phyloP scores from a whole-genome alignment of 2,329 filamentous ascomycete genomes.

The Cladophialophora psammophila region DNA sequence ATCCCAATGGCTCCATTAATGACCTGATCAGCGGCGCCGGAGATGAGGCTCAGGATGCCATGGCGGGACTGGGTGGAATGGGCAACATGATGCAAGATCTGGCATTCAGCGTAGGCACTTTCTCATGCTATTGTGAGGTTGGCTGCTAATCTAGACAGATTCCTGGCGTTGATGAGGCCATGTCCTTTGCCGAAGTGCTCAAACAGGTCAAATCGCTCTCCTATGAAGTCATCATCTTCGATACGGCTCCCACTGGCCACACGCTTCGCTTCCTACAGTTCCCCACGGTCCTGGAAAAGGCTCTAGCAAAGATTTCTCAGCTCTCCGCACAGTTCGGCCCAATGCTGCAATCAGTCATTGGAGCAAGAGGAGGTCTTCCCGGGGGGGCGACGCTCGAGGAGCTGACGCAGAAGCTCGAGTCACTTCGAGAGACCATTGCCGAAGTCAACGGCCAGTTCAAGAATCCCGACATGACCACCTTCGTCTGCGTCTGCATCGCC shows the following conservation, averaged over 20 bases:
- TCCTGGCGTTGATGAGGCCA: slow-evolving; percentile 97
- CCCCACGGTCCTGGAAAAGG: slow-evolving; percentile 96
- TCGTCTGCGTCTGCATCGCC: slow-evolving; percentile 97
- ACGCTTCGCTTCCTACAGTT: slow-evolving; percentile 98
- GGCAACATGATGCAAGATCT: slow-evolving; percentile 99
- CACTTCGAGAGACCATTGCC: slow-evolving; percentile 86
- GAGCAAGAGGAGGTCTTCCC: slow-evolving; percentile 76
- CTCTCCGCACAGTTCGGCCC: slow-evolving; percentile 94
- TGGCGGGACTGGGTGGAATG: slow-evolving; percentile 72
- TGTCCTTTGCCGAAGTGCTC: slow-evolving; percentile 98
- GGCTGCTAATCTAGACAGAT: slow-evolving; percentile 66
- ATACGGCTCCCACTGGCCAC: slow-evolving; percentile 96
- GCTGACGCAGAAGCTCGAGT: slow-evolving; percentile 93
- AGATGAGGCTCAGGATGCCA: slow-evolving; percentile 72
- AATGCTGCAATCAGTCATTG: slow-evolving; percentile 91
- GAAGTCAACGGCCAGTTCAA: slow-evolving; percentile 99
- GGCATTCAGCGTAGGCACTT: slow-evolving; percentile 76
- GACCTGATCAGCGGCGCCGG: slow-evolving; percentile 84
- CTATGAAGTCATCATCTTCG: slow-evolving; percentile 99
- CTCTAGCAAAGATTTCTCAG: slow-evolving; percentile 94
- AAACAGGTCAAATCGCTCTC: slow-evolving; percentile 99
- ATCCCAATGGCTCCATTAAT: slow-evolving; percentile 97
- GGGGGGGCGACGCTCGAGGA: slow-evolving; percentile 94
- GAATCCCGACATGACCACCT: slow-evolving; percentile 92
- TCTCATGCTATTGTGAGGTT: background rate